Evolutionary conservation across 2,329 filamentous ascomycete genomes (phyloP), one percentile per base, ranked within the genome.

Genomic region (Shiraia bambusicola): DNA sequence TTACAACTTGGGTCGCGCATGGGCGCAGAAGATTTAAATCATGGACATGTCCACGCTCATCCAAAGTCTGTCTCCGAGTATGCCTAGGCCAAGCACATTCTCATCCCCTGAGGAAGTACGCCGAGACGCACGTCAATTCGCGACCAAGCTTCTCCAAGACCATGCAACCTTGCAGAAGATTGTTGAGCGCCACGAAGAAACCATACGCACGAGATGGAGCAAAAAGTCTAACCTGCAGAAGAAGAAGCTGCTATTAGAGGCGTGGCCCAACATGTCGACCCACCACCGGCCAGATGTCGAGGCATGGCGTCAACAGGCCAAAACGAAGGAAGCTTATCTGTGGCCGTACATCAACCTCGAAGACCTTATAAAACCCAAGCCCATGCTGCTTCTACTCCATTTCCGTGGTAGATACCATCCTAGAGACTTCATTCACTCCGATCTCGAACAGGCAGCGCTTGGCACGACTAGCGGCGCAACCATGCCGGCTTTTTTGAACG

Each of bases 281-380:
- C 47, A 38, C 0, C 79, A 82, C 55, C 75, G 77, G 0, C 77
- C 79, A 0, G 79, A 83, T 43, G 75, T 80, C 31, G 52, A 60
- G n/a, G 63, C 61, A 16, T 54, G 25, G 24, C 29, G 25, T 16
- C 24, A 16, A 59, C 58, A 30, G 56, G 15, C 31, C 4, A 13
- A 28, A 14, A 11, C 19, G 8, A 24, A 40, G 14, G 44, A 48
- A 14, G 43, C 42, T 15, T 56, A 45, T 22, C 28, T 79, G 32
- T 81, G 72, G 71, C 80, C 80, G 0, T 70, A 75, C 34, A 74
- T 83, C 58, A 84, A 83, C 47, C 67, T 77, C 25, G 77, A 83
- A 44, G 80, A 83, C 50, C 64, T 84, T 1, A 35, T 53, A 0
- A 66, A 72, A 15, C 57, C 70, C 0, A 76, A 72, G 37, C 45